These are phyloP conservation scores for Globisporangium camurandrum DNA, from an alignment of 352 stramenopile species.

Conservation along the genomic window DNA sequence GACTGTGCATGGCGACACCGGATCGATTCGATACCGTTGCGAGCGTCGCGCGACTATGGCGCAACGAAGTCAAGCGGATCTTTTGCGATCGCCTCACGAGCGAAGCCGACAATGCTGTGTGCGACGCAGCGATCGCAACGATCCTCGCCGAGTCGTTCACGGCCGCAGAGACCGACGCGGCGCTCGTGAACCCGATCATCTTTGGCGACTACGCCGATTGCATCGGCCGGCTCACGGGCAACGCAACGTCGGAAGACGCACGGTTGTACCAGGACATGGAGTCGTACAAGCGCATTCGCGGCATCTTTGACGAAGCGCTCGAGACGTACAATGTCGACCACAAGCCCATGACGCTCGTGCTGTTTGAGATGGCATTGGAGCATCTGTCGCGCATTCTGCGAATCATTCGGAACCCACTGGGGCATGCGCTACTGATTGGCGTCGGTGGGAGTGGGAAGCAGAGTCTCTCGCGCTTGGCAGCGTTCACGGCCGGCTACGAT, in stretches of 20 bases:
- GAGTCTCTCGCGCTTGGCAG: constrained; percentile 86
- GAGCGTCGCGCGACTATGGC: constrained; percentile 86
- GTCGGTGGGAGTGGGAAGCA: constrained; percentile 94
- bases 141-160: constrained; percentile 74
- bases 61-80: constrained; percentile 90
- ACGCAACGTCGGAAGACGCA: constrained; percentile 69
- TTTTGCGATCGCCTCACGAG: constrained; percentile 92
- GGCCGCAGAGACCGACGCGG: constrained; percentile 50
- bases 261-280: constrained; percentile 93
- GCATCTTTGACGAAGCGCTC: constrained; percentile 91
- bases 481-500: constrained; percentile 91
- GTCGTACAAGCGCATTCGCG: constrained; percentile 82
- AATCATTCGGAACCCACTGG: constrained; percentile 89
- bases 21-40: constrained; percentile 75
- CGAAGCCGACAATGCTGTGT: constrained; percentile 74
- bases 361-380: constrained; percentile 95
- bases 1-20: constrained; percentile 89
- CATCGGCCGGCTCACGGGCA: constrained; percentile 58
- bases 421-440: constrained; percentile 91
- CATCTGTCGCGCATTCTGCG: constrained; percentile 90
- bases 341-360: constrained; percentile 92
- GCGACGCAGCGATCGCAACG: constrained; percentile 66
- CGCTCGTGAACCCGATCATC: constrained; percentile 76
- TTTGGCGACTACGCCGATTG: constrained; percentile 92
- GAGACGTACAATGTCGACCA: constrained; percentile 94